phyloP scores from a whole-genome alignment of 345 rosid genomes.

The Boechera retrofracta region DNA sequence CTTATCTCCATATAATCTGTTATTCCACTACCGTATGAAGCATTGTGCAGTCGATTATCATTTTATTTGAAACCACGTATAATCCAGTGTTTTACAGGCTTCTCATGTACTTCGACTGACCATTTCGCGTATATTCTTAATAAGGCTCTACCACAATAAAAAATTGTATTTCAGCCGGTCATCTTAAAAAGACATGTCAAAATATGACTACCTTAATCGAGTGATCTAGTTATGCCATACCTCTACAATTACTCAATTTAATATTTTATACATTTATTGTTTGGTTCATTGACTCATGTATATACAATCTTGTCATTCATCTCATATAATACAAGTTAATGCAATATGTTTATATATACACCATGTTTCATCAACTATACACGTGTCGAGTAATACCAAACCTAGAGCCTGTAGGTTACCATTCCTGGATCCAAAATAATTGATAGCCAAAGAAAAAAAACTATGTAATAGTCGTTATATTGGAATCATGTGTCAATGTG shows the following conservation, averaged over 20 bases:
- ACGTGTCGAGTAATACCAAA: neutral
- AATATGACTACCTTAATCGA: neutral
- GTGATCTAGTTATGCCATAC: neutral
- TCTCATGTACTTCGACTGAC: too few species aligned
- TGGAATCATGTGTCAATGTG: slow-evolving; percentile 17
- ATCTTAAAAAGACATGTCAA: neutral
- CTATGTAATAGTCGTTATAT: slow-evolving; percentile 2
- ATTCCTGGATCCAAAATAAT: neutral
- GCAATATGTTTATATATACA: neutral
- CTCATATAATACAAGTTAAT: neutral
- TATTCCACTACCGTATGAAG: too few species aligned
- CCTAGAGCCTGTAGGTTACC: neutral
- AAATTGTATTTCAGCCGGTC: neutral
- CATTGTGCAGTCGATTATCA: too few species aligned
- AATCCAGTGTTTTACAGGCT: too few species aligned
- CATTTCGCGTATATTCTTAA: too few species aligned
- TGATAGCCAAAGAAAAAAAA: neutral
- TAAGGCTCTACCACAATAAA: too few species aligned
- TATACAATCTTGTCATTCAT: neutral
- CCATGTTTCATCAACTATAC: neutral
- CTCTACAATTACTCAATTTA: neutral
- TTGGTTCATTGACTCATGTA: neutral
- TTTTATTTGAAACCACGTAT: too few species aligned
- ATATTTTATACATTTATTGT: neutral
- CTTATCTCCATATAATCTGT: neutral